Evolutionary conservation across 805 yeast species (phyloP), one percentile per base, ranked within the genome.

Genomic region (Pichia kluyveri): DNA sequence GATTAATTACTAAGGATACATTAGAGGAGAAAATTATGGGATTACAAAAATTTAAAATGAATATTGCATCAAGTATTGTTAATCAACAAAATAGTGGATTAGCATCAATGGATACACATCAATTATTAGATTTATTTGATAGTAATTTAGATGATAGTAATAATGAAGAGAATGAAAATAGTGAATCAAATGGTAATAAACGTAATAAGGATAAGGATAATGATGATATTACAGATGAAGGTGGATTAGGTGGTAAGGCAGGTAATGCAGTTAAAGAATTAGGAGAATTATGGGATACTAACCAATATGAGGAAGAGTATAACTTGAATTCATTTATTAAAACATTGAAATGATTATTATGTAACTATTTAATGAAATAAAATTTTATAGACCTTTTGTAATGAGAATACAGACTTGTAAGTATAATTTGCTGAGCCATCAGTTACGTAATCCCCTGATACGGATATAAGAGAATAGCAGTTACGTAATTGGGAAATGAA

Each of bases 11-110:
- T 9, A 82, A 88, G 61, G 83, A 86, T 56, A 93, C 99, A 0
- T 72, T 93, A 53, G 99, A 93, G 64, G 99, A 93, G 63, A 89
- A 93, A 66, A 93, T 93, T 50, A 93, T 93, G 99, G 98, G 99
- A 28, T 71, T 93, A 55, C 99, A 93, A 61, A 88, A 88, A 64
- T 93, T 93, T 78, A 93, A 93, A 69, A 83, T 93, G 85, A 93
- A 93, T 61, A 88, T 93, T 60, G 99, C 99, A 0, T 86, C 96
- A 0, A 86, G 98, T 0, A 86, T 93, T 56, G 95, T 93, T 46
- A 90, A 89, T 61, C 99, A 93, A 65, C 99, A 93, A 61, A 93
- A 93, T 63, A 79, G 95, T n/a, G 98, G 98, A 0, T 75, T 93
- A 53, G 79, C 87, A 3, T 86, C 97, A 0, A 93, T 93, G 99